Percentiles rank a stretch among this genome's conserved stretches.
Evolutionary conservation across 345 rosid genomes (phyloP).

Genomic region (Camelina laxa): DNA sequence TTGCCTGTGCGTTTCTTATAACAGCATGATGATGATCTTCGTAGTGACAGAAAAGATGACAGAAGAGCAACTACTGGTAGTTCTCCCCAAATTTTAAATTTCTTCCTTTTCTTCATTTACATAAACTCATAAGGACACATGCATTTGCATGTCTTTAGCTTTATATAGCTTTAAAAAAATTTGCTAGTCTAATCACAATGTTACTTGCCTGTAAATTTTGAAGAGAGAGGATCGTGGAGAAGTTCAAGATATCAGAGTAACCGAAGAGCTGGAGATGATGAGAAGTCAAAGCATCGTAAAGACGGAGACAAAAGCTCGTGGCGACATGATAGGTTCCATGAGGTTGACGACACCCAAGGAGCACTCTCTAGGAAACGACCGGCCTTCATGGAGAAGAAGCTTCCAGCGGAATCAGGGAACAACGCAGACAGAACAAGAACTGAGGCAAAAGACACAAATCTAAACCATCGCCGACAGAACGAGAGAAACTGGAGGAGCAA

Average conservation of each 20-base stretch:
- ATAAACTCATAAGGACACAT: neutral
- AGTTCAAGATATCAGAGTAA: slow-evolving; percentile 55
- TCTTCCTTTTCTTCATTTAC: slow-evolving; percentile 3
- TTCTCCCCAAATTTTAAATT: neutral
- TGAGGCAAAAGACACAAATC: slow-evolving; percentile 46
- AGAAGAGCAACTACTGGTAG: slow-evolving; percentile 70
- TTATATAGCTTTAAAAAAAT: neutral
- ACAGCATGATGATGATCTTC: slow-evolving; percentile 91
- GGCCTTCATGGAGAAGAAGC: slow-evolving; percentile 88
- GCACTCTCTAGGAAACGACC: slow-evolving; percentile 67
- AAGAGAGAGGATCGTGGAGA: slow-evolving; percentile 70
- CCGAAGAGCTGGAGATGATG: slow-evolving; percentile 56
- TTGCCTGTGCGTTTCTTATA: slow-evolving; percentile 84
- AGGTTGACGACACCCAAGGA: slow-evolving; percentile 57
- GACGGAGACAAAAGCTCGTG: slow-evolving; percentile 51
- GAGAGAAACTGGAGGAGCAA: slow-evolving; percentile 56
- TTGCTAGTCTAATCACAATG: slow-evolving; percentile 10
- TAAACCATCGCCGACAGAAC: slow-evolving; percentile 50
- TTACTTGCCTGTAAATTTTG: slow-evolving; percentile 33
- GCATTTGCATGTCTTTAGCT: neutral
- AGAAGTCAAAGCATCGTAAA: slow-evolving; percentile 51
- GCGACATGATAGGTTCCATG: slow-evolving; percentile 72
- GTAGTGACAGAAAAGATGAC: slow-evolving; percentile 65
- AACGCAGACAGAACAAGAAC: slow-evolving; percentile 40
- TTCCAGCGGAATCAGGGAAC: slow-evolving; percentile 47